Conservation (phyloP, 331 rosid genomes). For the Quercus lobata region DNA sequence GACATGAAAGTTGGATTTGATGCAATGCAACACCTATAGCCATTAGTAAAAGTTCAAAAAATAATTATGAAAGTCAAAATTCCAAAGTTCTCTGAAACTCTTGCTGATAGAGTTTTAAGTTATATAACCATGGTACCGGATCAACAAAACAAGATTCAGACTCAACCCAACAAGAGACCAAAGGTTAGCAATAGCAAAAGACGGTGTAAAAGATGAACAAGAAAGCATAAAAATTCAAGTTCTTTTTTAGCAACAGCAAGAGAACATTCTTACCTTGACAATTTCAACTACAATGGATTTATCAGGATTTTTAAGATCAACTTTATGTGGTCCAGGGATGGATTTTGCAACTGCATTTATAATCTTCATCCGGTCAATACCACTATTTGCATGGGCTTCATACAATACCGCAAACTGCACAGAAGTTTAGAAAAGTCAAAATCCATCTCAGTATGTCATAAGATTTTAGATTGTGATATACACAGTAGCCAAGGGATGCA, state of each 20-base stretch:
- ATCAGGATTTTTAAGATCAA: slow-evolving; percentile 82
- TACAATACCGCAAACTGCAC: slow-evolving; percentile 88
- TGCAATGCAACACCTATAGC: not conserved
- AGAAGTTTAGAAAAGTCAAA: slow-evolving; percentile 6
- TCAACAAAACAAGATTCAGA: not conserved
- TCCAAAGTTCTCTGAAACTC: not conserved
- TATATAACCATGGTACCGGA: not conserved
- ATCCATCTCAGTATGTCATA: not conserved
- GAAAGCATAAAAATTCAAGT: not conserved
- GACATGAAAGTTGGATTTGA: not conserved
- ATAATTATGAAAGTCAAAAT: not conserved
- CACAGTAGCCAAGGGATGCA: not conserved
- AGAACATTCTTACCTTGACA: slow-evolving; percentile 60
- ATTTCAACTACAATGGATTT: slow-evolving; percentile 89
- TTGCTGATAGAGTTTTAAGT: not conserved
- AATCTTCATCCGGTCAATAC: slow-evolving; percentile 86
- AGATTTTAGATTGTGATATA: not conserved
- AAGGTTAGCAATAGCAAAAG: not conserved
- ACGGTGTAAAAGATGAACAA: not conserved
- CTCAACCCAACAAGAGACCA: not conserved
- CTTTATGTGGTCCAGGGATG: slow-evolving; percentile 83
- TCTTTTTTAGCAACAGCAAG: not conserved
- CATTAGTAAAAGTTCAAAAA: not conserved
- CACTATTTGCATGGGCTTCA: slow-evolving; percentile 92
- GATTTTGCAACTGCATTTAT: slow-evolving; percentile 84